Percentiles rank a stretch among this genome's conserved stretches.
These are phyloP conservation scores for Achlya hypogyna DNA, from an alignment of 352 stramenopile species.

Conservation along the genomic window DNA sequence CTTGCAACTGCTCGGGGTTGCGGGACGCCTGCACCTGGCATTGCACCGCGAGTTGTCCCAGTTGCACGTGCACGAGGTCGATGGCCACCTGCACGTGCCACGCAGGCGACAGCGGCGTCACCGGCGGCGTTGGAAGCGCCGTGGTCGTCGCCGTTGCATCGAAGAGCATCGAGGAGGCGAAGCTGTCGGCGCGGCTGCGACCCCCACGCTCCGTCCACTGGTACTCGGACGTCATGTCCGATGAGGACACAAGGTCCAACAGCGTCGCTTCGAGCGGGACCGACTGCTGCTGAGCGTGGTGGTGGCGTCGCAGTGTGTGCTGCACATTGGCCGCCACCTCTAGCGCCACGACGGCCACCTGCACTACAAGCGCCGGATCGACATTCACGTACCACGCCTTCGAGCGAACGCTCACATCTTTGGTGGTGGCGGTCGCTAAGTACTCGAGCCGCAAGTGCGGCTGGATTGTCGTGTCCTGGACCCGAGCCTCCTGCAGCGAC, in stretches of 20 bases:
- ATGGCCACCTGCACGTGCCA: constrained; percentile 8
- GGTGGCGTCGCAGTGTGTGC: background rate
- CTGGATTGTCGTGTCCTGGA: constrained; percentile 7
- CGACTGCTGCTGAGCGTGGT: background rate
- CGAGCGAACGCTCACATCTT: background rate
- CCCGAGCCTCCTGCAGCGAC: background rate
- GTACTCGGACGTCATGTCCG: constrained; percentile 12
- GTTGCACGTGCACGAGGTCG: constrained; percentile 7
- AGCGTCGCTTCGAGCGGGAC: background rate
- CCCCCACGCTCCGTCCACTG: constrained; percentile 18
- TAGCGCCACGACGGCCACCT: background rate
- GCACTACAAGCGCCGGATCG: background rate
- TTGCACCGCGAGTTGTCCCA: background rate
- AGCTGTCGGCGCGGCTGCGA: constrained; percentile 13
- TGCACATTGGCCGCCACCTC: constrained; percentile 4
- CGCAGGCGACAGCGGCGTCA: background rate
- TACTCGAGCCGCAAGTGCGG: constrained; percentile 9
- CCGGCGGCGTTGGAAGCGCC: background rate
- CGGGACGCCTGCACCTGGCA: background rate
- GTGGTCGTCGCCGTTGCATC: background rate
- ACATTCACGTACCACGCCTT: constrained; percentile 3
- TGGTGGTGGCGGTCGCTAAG: background rate
- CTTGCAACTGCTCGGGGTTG: background rate
- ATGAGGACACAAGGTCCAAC: constrained; percentile 10
- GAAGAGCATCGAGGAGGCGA: constrained; percentile 12